Evolutionary conservation across 306 rosid species (phyloP).

Genomic region (Rosa multiflora): DNA sequence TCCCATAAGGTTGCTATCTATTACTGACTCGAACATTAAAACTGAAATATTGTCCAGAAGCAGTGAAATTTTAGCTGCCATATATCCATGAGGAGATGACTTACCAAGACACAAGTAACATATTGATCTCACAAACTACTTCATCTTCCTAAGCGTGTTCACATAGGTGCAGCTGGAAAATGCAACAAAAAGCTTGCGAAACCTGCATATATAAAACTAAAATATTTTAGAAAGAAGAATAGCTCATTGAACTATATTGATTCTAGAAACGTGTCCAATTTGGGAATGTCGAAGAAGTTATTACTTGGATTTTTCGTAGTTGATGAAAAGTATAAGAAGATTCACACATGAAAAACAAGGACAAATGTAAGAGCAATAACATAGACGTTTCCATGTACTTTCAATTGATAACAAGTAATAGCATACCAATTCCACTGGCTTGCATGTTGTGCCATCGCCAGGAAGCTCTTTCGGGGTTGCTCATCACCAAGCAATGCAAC

Average conservation of each 20-base stretch:
- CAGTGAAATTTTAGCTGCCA: no score
- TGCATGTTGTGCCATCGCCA: constrained; percentile 81
- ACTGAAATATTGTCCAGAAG: no score
- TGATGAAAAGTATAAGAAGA: neutral
- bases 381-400: constrained; percentile 3
- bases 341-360: neutral
- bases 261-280: constrained; percentile 4
- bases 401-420: constrained; percentile 15
- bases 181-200: constrained; percentile 75
- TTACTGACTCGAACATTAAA: no score
- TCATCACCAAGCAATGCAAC: constrained; percentile 67
- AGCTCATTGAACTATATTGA: neutral
- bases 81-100: neutral
- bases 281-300: neutral
- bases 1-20: no score
- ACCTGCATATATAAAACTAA: constrained; percentile 53
- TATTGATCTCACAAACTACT: neutral
- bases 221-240: neutral
- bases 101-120: neutral
- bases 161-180: constrained; percentile 84
- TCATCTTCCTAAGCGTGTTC: constrained; percentile 55
- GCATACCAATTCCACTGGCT: constrained; percentile 94
- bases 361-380: neutral
- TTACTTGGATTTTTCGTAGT: neutral
- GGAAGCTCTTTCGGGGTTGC: constrained; percentile 56